Evolutionary conservation across 148 eudicot species (phyloP).

Genomic region (Tetragonia tetragonoides): DNA sequence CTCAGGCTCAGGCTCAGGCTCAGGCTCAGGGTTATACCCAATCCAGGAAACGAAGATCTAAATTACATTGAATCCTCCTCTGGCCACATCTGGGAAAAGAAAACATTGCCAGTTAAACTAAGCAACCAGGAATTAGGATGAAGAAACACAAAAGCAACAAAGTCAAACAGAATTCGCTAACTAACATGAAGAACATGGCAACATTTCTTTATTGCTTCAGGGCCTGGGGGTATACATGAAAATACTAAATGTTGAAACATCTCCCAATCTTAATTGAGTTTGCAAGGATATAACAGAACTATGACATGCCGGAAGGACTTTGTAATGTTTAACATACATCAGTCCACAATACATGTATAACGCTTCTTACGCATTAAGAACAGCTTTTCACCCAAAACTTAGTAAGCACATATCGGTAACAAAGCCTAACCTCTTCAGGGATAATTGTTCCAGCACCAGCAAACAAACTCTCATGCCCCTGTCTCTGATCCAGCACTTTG

Average conservation of each 20-base stretch:
- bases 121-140: no score
- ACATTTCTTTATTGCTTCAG: no score
- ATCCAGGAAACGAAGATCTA: no score
- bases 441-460: slow-evolving; percentile 89
- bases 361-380: not conserved
- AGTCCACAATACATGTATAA: not conserved
- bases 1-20: no score
- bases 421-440: slow-evolving; percentile 80
- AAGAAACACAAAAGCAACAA: no score
- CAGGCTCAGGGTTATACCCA: no score
- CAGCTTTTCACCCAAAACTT: not conserved
- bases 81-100: no score
- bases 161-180: no score
- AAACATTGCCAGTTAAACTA: no score
- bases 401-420: not conserved
- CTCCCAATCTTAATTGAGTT: not conserved
- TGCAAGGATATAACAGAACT: not conserved
- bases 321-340: not conserved
- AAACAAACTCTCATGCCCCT: slow-evolving; percentile 91
- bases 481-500: slow-evolving; percentile 91
- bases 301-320: not conserved
- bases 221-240: not conserved
- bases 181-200: no score
- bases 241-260: not conserved
- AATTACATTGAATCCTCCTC: no score